These are phyloP conservation scores for Talaromyces sp. DNA, from an alignment of 2,329 filamentous ascomycete genomes.

Conservation along the genomic window DNA sequence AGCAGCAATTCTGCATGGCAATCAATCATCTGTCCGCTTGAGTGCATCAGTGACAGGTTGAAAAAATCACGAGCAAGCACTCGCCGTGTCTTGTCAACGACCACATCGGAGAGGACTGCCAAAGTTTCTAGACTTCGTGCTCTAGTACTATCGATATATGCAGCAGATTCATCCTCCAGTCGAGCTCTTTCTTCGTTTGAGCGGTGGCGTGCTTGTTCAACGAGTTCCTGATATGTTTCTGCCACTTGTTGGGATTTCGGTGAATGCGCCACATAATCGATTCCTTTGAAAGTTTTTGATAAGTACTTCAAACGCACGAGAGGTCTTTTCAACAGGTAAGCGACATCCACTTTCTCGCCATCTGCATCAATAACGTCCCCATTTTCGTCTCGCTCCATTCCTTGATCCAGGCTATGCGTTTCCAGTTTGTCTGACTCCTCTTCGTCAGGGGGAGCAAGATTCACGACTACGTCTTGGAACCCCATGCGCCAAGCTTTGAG, in stretches of 20 bases:
- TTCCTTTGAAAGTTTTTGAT: conserved; percentile 72
- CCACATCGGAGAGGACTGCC: conserved; percentile 65
- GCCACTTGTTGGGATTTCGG: conserved; percentile 59
- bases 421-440: conserved; percentile 54
- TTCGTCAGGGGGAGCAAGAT: conserved; percentile 74
- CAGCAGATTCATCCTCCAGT: conserved; percentile 82
- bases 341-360: conserved; percentile 90
- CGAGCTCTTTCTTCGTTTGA: conserved; percentile 71
- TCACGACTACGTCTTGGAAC: conserved; percentile 92
- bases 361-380: conserved; percentile 66
- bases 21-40: conserved; percentile 83
- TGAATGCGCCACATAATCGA: conserved; percentile 45
- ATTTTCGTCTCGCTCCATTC: conserved; percentile 57
- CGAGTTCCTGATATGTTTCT: conserved; percentile 66
- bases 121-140: conserved; percentile 77
- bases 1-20: conserved; percentile 86
- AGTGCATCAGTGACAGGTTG: conserved; percentile 78
- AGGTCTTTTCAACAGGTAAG: conserved; percentile 85
- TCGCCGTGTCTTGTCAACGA: conserved; percentile 72
- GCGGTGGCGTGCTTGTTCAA: conserved; percentile 72
- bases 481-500: conserved; percentile 85
- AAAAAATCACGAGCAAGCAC: conserved; percentile 91
- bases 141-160: conserved; percentile 75
- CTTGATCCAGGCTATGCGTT: conserved; percentile 53
- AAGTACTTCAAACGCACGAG: conserved; percentile 86